Evolutionary conservation across 805 yeast species (phyloP).

Genomic region (Yarrowia deformans): DNA sequence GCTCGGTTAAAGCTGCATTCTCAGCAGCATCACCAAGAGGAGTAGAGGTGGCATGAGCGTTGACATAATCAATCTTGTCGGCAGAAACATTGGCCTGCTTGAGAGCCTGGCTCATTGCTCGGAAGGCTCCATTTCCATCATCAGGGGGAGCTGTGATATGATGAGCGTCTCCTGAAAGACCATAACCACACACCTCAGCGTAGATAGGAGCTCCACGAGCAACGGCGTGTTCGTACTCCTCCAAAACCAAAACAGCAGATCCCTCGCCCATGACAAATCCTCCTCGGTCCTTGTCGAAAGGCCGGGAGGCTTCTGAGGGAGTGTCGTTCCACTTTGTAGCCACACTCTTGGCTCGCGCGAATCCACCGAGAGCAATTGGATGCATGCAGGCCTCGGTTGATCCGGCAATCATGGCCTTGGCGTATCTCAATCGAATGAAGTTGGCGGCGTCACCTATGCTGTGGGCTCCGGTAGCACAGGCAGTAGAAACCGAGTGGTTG

Average conservation of each 20-base stretch:
- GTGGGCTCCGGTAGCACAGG: conserved; percentile 96
- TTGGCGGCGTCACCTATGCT: conserved; percentile 92
- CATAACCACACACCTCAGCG: conserved; percentile 87
- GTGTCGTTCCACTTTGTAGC: conserved; percentile 66
- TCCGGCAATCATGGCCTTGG: conserved; percentile 91
- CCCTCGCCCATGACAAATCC: conserved; percentile 98
- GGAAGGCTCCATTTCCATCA: conserved; percentile 81
- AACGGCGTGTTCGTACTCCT: conserved; percentile 76
- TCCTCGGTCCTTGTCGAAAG: conserved; percentile 77
- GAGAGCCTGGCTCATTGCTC: conserved; percentile 83
- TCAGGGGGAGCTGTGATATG: conserved; percentile 92
- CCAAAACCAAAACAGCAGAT: conserved; percentile 79
- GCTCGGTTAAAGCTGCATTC: conserved; percentile 67
- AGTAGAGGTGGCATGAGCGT: conserved; percentile 98
- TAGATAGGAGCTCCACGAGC: conserved; percentile 69
- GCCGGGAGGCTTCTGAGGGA: conserved; percentile 77
- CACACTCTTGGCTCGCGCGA: conserved; percentile 85
- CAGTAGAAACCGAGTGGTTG: conserved; percentile 86
- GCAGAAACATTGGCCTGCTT: conserved; percentile 57
- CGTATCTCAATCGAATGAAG: conserved; percentile 78
- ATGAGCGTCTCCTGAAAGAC: conserved; percentile 87
- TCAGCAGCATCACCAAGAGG: conserved; percentile 89
- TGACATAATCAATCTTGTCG: conserved; percentile 71
- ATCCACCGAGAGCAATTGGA: conserved; percentile 88
- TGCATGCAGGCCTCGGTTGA: conserved; percentile 88